Conservation (phyloP, 2,329 filamentous ascomycete species). For the Fusarium camptoceras region DNA sequence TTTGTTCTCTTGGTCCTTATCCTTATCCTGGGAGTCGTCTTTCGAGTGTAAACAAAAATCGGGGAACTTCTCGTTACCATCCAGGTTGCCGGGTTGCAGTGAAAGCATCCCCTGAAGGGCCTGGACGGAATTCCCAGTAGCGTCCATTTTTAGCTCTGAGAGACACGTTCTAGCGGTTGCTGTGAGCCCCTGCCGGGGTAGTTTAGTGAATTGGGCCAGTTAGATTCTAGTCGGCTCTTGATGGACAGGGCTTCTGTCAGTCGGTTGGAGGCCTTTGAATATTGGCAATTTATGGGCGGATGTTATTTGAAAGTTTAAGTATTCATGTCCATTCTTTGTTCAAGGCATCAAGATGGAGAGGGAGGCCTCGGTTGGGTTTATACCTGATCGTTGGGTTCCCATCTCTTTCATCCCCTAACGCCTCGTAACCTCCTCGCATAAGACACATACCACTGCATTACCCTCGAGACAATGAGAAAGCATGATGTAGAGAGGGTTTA, state of each 20-base stretch:
- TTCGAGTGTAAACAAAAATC: conserved; percentile 58
- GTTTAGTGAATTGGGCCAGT: background rate
- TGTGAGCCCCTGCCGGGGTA: conserved; percentile 15
- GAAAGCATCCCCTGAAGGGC: conserved; percentile 44
- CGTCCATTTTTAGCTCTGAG: conserved; percentile 39
- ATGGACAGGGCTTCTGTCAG: conserved; percentile 2
- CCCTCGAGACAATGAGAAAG: conserved; percentile 17
- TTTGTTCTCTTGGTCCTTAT: conserved; percentile 18
- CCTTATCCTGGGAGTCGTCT: conserved; percentile 20
- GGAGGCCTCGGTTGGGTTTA: conserved; percentile 18
- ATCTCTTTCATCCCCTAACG: conserved; percentile 16
- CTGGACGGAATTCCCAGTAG: conserved; percentile 31
- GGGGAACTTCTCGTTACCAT: conserved; percentile 53
- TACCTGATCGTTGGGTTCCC: conserved; percentile 10
- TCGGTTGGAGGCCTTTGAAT: conserved; percentile 2
- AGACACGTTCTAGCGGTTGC: conserved; percentile 23
- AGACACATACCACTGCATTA: conserved; percentile 22
- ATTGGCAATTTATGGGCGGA: conserved; percentile 5
- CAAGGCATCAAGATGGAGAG: conserved; percentile 1
- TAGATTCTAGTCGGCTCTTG: background rate
- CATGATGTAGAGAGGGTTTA: background rate
- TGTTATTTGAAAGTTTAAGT: background rate
- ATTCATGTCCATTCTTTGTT: background rate
- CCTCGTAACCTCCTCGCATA: conserved; percentile 33
- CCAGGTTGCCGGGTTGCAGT: conserved; percentile 54